Base-by-base conservation (phyloP, 23 red algal genomes). In the Gracilariopsis chorda region DNA sequence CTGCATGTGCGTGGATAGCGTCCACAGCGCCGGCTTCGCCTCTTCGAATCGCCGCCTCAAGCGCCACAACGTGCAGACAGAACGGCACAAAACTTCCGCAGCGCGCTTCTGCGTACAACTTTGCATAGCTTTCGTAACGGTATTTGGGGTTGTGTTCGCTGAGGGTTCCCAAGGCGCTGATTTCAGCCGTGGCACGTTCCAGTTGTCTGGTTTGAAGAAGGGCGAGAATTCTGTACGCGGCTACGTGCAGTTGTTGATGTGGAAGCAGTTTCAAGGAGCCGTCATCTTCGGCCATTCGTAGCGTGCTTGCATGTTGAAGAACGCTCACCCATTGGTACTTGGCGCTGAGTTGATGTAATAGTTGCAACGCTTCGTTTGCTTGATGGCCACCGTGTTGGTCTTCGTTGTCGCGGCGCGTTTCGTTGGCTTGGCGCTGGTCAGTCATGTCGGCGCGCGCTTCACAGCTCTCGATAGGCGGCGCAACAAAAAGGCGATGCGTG, bases 161-260 rank as follows among this genome's bases (percentile, higher is more conserved):
- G 25, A 92, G 55, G 58, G 35, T 53, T 3, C 53, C 88, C 17
- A 83, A 41, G 20, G 53, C 30, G 10, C 44, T 44, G 2, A 92
- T 53, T 27, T 57, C 76, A 48, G 77, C 46, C 2, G 89, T 65
- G 25, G 89, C 89, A 17, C 60, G 44, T 35, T 70, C 77, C 37
- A 92, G 23, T 44, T 82, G 76, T 7, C 75, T 36, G 2, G 89
- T 92, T 74, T 92, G 89, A 7, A 92, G 35, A 12, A 92, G 63
- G 33, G 89, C 89, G 10, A 75, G 77, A 19, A 56, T 48, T 29
- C 78, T 77, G 8, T 73, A 74, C 20, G 65, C 48, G 7, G 46
- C 29, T 19, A 72, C 24, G 27, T 52, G 35, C 12, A 83, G 33
- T 36, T 45, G 36, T 21, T 69, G 43, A 39, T 92, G 89, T 25